Evolutionary conservation across 495 filamentous ascomycete species (phyloP).

Genomic region (Staphylotrichum longicolle): DNA sequence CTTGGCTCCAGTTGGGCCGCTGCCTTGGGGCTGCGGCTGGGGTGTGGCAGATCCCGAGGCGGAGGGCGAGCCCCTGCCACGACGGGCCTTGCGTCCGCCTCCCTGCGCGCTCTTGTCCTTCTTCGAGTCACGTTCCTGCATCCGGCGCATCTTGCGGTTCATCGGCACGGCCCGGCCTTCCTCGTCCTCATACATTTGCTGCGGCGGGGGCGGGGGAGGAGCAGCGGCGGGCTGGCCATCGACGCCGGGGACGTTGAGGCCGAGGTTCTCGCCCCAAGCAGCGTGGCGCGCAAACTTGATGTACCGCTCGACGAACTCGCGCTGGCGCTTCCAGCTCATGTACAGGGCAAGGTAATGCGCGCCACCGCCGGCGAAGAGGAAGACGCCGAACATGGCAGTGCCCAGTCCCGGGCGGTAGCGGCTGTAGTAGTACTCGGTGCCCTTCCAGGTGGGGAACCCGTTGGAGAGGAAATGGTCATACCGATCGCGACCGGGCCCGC

Average conservation of each 20-base stretch:
- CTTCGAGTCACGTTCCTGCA: constrained; percentile 77
- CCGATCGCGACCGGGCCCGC: constrained; percentile 72
- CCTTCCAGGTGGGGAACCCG: constrained; percentile 94
- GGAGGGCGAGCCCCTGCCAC: constrained; percentile 23
- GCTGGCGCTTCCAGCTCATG: constrained; percentile 82
- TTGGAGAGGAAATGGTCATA: constrained; percentile 95
- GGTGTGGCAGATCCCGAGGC: constrained; percentile 34
- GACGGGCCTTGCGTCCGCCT: constrained; percentile 33
- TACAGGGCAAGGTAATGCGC: constrained; percentile 82
- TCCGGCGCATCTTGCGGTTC: constrained; percentile 84
- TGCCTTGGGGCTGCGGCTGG: constrained; percentile 34
- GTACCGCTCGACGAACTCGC: constrained; percentile 85
- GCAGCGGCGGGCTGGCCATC: constrained; percentile 47
- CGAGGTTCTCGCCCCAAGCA: constrained; percentile 72
- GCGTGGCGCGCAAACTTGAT: constrained; percentile 83
- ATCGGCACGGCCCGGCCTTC: constrained; percentile 51
- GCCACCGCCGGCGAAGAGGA: constrained; percentile 77
- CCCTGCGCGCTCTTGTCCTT: constrained; percentile 53
- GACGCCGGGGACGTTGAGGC: constrained; percentile 54
- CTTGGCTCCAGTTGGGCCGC: constrained; percentile 62
- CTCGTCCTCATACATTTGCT: constrained; percentile 46
- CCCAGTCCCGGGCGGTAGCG: constrained; percentile 88
- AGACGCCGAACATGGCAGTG: constrained; percentile 77
- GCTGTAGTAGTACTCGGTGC: constrained; percentile 96
- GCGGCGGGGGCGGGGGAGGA: constrained; percentile 30